Evolutionary conservation across 2,329 filamentous ascomycete genomes (phyloP), one percentile per base, ranked within the genome.

Genomic region (Coniochaeta sp.): DNA sequence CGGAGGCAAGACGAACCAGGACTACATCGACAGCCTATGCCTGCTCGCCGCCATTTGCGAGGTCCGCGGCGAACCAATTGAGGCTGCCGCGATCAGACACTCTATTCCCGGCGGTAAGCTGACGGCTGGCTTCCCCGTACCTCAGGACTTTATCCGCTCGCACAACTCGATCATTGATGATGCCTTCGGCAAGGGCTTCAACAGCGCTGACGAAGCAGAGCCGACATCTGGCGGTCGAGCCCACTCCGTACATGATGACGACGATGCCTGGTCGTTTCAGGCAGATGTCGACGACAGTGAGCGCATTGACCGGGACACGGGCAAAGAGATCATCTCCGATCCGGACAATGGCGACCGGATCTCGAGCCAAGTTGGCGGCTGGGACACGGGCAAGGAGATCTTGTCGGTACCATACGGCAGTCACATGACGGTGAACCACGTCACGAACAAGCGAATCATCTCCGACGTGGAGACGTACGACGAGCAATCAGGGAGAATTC

Each of bases 331-430:
- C 14, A 31, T 31, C 26, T 20, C 26, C n/a, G n/a, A n/a, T n/a
- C n/a, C n/a, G 3, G 45, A 31, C n/a, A 28, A 48, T 20, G 26
- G 18, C 2, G 28, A 48, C 24, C 10, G 26, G 28, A 28, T 48
- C 3, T 31, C 45, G n/a, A 28, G 26, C 28, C 45, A 31, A n/a
- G 45, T 48, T 9, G 28, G 45, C 12, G 45, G 45, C 28, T 48
- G 45, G 45, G 45, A 48, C 14, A 48, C 45, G n/a, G 45, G 45
- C 45, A 48, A 48, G 45, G 45, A 48, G 45, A 48, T 48, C 45
- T 9, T 48, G n/a, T 30, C 45, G 13, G 26, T 48, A 6, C 45
- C 45, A 1, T 8, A 30, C 8, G 45, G 45, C 28, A 31, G 45
- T 22, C 45, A 48, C 28, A 48, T 48, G 26, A 31, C 45, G 2